Evolutionary conservation across 306 rosid genomes (phyloP), one percentile per base, ranked within the genome.

Genomic region (Malus asiatica): DNA sequence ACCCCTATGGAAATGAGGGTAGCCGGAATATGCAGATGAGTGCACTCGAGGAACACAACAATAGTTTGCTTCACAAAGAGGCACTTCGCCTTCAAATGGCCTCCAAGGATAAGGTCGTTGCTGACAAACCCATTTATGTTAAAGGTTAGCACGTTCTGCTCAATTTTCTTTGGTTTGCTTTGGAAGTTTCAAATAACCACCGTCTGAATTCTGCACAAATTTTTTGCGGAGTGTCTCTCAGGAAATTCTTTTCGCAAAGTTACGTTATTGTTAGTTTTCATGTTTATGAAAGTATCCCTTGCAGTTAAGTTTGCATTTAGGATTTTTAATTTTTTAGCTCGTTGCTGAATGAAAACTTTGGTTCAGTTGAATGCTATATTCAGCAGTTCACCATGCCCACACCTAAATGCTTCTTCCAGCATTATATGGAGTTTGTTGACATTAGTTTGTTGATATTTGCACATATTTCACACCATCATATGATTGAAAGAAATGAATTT

Each of bases 21-120:
- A 95, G 98, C 87, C 90, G 98, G 75, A 95, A 95, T 80, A 95
- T 95, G 98, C 98, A 95, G 90, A 95, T 95, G 98, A 95, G 98
- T 87, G 98, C 98, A 44, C 80, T 95, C 27, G 98, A 95, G 81
- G 98, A 95, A 66, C 98, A 95, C 80, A 95, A 95, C 71, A 95
- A 95, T 73, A 95, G 98, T 80, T 84, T 95, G 86, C 98, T 95
- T 86, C 98, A 95, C 86, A 95, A 95, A 86, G 98, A 95, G 87
- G 98, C 98, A 83, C 95, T 95, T 64, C 97, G 98, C 75, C 98
- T 95, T 70, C 98, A 95, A 76, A 80, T 85, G 88, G 97, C 97
- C 77, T 95, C 97, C 76, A 95, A 95, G 88, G 97, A 95, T 80
- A 95, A 95, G 87, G 78, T 88, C 79, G 67, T 89, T 74, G 91